Evolutionary conservation across 1,139 yeast species (phyloP), one percentile per base, ranked within the genome.

Genomic region (Zhuliangozyma blackwelliae): DNA sequence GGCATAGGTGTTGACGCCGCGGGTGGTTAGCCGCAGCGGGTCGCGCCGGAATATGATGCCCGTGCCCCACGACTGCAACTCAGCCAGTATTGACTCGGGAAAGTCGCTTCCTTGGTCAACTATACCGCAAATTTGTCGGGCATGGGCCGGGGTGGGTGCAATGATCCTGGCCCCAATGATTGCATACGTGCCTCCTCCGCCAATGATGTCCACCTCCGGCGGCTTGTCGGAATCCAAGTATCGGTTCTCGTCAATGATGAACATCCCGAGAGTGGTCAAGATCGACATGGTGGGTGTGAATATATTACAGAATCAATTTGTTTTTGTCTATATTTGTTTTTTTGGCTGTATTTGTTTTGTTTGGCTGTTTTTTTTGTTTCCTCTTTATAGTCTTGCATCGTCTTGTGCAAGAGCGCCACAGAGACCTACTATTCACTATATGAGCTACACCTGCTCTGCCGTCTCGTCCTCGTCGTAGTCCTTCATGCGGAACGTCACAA

Each of bases 121-220:
- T 10, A 90, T 76, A 60, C 94, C 87, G 2, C 82, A 72, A 3
- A 84, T 67, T 20, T 54, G 52, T 1, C 47, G 40, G 1, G 77
- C 66, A 26, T 52, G 46, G 1, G 41, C 40, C 1, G 52, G 40
- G 0, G 76, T 72, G 7, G 23, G 32, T 9, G 75, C 55, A 1
- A 78, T 65, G 35, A 81, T 66, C 19, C 94, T 62, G 0, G 87
- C 81, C 0, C 96, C 96, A n/a, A 83, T 65, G 1, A 81, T 77
- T 1, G 90, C 89, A 55, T 77, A 90, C 0, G 92, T 76, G 0
- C 96, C 97, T 1, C 90, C 97, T 0, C 97, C 97, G 0, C 97
- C 97, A 31, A 87, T 68, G 7, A 89, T 68, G 51, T 86, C 64
- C 35, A 59, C 54, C 22, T 76, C 75, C 0, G 75, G 51, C 2